Conservation (phyloP, 2,329 filamentous ascomycete species). For the Coleophoma crateriformis region DNA sequence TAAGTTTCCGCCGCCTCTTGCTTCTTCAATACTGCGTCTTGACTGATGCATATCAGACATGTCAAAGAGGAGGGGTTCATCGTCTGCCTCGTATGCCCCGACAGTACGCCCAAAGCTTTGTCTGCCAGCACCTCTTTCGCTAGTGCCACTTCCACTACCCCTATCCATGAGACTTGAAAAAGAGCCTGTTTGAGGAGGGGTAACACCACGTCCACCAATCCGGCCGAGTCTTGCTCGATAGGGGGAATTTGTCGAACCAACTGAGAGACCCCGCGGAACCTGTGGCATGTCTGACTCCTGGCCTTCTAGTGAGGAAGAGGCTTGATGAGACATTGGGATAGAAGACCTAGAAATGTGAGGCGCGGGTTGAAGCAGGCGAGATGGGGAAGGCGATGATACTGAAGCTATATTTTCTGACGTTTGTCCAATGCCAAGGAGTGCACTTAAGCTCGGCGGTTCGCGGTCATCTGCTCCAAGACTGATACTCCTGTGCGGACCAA, state of each 20-base stretch:
- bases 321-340: slow-evolving; percentile 17
- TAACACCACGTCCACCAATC: slow-evolving; percentile 23
- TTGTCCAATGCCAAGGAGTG: slow-evolving; percentile 45
- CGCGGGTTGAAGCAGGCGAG: slow-evolving; percentile 25
- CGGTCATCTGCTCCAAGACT: slow-evolving; percentile 62
- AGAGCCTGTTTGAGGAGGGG: slow-evolving; percentile 25
- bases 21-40: slow-evolving; percentile 54
- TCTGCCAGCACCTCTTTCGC: slow-evolving; percentile 30
- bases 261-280: slow-evolving; percentile 15
- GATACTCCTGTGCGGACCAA: slow-evolving; percentile 59
- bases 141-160: slow-evolving; percentile 24
- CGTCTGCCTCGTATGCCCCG: slow-evolving; percentile 48
- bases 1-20: slow-evolving; percentile 16
- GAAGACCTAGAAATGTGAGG: slow-evolving; percentile 22
- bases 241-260: slow-evolving; percentile 22
- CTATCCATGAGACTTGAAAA: slow-evolving; percentile 28
- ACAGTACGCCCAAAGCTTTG: slow-evolving; percentile 38
- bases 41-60: slow-evolving; percentile 61
- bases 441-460: slow-evolving; percentile 59
- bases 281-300: slow-evolving; percentile 19
- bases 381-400: slow-evolving; percentile 20
- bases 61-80: slow-evolving; percentile 67
- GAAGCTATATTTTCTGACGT: slow-evolving; percentile 30
- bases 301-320: slow-evolving; percentile 21
- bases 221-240: slow-evolving; percentile 24